A percentile compares a stretch with the other conserved stretches of the same genome.
Conservation (phyloP, 495 filamentous ascomycete species). For the Bryoglossum gracile region DNA sequence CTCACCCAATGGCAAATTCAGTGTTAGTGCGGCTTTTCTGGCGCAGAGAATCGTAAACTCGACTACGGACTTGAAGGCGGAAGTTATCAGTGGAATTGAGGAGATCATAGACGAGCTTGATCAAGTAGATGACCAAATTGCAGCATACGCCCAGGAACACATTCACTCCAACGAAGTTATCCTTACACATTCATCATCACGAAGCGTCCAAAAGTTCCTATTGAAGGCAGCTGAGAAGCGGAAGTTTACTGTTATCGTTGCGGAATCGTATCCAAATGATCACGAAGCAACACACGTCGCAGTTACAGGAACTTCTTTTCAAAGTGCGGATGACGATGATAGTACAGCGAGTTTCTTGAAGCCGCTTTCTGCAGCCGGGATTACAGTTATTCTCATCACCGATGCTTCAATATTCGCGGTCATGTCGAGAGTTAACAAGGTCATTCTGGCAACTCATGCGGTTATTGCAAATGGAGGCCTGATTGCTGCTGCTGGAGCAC, state of each 20-base stretch:
- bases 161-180: conserved; percentile 88
- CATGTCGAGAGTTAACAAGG: conserved; percentile 91
- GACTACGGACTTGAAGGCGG: conserved; percentile 64
- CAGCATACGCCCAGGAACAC: conserved; percentile 75
- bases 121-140: conserved; percentile 84
- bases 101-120: conserved; percentile 89
- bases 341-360: conserved; percentile 57
- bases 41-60: conserved; percentile 17
- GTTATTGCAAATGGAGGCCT: conserved; percentile 82
- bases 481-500: conserved; percentile 70
- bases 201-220: conserved; percentile 79
- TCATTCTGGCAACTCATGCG: conserved; percentile 77
- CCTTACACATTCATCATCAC: conserved; percentile 72
- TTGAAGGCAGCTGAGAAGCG: conserved; percentile 75
- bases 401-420: conserved; percentile 82
- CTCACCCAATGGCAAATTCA: conserved; percentile 20
- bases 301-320: conserved; percentile 42
- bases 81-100: conserved; percentile 79
- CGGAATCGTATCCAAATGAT: conserved; percentile 63
- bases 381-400: conserved; percentile 73
- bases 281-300: conserved; percentile 53
- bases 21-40: conserved; percentile 15
- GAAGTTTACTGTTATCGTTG: conserved; percentile 80
- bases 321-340: conserved; percentile 33
- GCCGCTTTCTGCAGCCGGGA: conserved; percentile 64